Evolutionary conservation across 1,139 yeast genomes (phyloP), one percentile per base, ranked within the genome.

Genomic region (Spathaspora sp.): DNA sequence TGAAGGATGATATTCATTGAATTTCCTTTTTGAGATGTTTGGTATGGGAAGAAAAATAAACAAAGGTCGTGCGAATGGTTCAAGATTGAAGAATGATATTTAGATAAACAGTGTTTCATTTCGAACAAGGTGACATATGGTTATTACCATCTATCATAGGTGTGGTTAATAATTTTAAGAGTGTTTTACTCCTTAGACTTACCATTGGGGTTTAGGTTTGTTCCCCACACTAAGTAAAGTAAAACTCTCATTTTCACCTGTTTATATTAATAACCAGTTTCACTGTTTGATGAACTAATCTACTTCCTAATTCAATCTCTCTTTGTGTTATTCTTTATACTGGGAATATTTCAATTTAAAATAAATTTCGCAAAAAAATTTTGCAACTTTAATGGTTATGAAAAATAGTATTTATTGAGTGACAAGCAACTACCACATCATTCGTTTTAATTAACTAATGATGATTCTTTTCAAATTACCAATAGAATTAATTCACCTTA

Each of bases 371-470:
- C 24, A 6, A 34, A 17, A 17, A 17, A 8, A n/a, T 23, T 38
- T 23, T 38, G 40, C 27, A 38, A 38, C 40, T 25, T 68, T 83
- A 38, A 27, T 43, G 33, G 45, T 43, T 43, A 43, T 43, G n/a
- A 38, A 18, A 25, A 38, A 36, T 10, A 33, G 17, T 7, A 11
- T 15, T 16, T n/a, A 16, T 20, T 13, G 4, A 11, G 2, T 33
- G 7, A 4, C 18, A 10, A 8, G 16, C 11, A 38, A 34, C 5
- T n/a, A 17, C 34, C 4, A 25, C 23, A 18, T 15, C 6, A 33
- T 7, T 11, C 16, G 6, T 23, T 17, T 41, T 11, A 6, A 20
- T 2, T 26, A 23, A 17, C 10, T 13, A 15, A 20, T 6, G 11
- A 41, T 38, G 37, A 45, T 49, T 15, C 11, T 49, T 23, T 49